Evolutionary conservation across 1,284 basidiomycete genomes (phyloP).

Genomic region (Blastosporella zonata): DNA sequence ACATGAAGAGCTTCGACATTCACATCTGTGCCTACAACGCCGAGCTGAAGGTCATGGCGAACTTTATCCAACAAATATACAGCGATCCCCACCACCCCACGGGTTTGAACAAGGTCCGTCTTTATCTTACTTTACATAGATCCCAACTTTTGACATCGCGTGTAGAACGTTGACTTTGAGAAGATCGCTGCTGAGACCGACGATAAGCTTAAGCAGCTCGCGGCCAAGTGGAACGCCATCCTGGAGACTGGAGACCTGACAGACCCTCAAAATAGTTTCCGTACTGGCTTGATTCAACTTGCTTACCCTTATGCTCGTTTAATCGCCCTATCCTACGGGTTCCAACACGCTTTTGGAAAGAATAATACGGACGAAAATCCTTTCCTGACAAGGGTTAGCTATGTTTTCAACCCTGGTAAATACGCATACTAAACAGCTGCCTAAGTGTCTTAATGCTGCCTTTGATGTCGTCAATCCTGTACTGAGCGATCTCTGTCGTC

Average conservation of each 20-base stretch:
- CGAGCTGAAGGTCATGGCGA: slow-evolving; percentile 60
- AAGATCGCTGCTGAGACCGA: slow-evolving; percentile 63
- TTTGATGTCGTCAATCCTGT: slow-evolving; percentile 64
- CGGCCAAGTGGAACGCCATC: slow-evolving; percentile 52
- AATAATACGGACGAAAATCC: slow-evolving; percentile 54
- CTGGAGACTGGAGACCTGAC: slow-evolving; percentile 48
- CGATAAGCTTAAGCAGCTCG: slow-evolving; percentile 54
- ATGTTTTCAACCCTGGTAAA: background rate
- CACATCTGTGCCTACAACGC: slow-evolving; percentile 73
- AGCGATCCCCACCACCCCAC: slow-evolving; percentile 72
- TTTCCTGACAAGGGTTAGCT: slow-evolving; percentile 65
- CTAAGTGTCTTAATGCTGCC: slow-evolving; percentile 57
- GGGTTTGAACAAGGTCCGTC: slow-evolving; percentile 63
- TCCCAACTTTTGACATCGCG: slow-evolving; percentile 7
- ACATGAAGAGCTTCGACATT: slow-evolving; percentile 71
- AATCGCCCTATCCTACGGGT: slow-evolving; percentile 68
- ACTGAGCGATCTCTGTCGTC: slow-evolving; percentile 54
- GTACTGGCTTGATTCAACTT: slow-evolving; percentile 59
- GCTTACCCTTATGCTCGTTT: slow-evolving; percentile 70
- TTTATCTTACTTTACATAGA: background rate
- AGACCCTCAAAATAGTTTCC: slow-evolving; percentile 55
- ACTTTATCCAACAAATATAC: slow-evolving; percentile 63
- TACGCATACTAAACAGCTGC: background rate
- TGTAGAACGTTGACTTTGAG: slow-evolving; percentile 60
- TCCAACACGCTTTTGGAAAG: slow-evolving; percentile 71